phyloP scores from a whole-genome alignment of 331 rosid genomes.

The Cucumis variabilis region DNA sequence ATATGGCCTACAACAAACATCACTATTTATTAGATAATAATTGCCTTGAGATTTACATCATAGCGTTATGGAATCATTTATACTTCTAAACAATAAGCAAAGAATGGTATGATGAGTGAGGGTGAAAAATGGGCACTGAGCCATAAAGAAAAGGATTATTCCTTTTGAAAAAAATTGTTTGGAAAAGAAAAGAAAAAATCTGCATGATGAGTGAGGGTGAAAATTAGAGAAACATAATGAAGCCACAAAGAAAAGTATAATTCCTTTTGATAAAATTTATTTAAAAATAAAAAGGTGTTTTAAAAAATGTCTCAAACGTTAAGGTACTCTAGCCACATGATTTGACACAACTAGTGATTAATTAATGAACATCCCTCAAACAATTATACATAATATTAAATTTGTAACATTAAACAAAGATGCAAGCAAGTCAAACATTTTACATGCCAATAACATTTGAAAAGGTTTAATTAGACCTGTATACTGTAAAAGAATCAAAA shows the following conservation, averaged over 20 bases:
- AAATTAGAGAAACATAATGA: background rate
- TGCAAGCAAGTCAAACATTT: no score
- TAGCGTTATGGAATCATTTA: background rate
- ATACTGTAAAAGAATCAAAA: no score
- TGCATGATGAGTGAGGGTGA: slow-evolving; percentile 14
- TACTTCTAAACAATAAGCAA: background rate
- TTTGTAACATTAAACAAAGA: background rate
- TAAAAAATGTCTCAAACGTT: background rate
- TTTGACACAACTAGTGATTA: background rate
- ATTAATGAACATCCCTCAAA: background rate
- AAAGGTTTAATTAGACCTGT: no score
- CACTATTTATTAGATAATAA: background rate
- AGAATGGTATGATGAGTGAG: background rate
- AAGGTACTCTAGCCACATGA: background rate
- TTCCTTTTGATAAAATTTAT: background rate
- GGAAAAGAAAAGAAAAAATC: background rate
- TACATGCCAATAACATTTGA: no score
- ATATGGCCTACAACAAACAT: background rate
- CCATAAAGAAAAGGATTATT: background rate
- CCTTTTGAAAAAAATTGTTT: background rate
- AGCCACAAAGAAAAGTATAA: slow-evolving; percentile 16
- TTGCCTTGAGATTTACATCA: background rate
- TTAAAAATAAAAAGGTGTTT: background rate
- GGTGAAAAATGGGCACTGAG: background rate
- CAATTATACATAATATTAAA: background rate